Conservation (phyloP, 192 early-diverging fungal genomes). For the Spizellomyces punctatus region DNA sequence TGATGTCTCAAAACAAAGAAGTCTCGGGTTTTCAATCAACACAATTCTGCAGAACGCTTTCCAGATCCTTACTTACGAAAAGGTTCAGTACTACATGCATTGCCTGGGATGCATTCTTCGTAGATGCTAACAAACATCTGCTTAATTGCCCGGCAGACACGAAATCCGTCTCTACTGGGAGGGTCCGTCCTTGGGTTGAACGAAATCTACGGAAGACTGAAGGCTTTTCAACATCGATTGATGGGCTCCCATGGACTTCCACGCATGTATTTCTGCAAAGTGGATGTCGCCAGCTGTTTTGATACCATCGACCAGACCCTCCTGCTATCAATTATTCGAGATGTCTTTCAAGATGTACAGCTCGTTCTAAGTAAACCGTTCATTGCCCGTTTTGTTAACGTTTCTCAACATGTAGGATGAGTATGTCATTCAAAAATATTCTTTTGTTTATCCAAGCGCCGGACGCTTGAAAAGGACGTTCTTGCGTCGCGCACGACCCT, state of each 20-base stretch:
- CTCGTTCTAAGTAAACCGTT: background rate
- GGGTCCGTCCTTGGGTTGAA: slow-evolving; percentile 44
- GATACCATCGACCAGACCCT: slow-evolving; percentile 81
- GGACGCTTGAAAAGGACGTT: slow-evolving; percentile 42
- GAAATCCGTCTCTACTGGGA: slow-evolving; percentile 12
- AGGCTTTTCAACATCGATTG: slow-evolving; percentile 24
- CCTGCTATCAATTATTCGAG: slow-evolving; percentile 58
- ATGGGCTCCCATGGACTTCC: slow-evolving; percentile 9
- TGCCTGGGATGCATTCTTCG: slow-evolving; percentile 4
- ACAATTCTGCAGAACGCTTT: slow-evolving; percentile 57
- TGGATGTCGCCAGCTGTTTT: slow-evolving; percentile 78
- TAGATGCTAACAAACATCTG: background rate
- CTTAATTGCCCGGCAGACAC: background rate
- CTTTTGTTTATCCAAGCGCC: slow-evolving; percentile 42
- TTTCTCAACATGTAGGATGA: slow-evolving; percentile 53
- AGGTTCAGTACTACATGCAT: slow-evolving; percentile 8
- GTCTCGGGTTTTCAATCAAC: slow-evolving; percentile 38
- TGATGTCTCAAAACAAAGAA: slow-evolving; percentile 1
- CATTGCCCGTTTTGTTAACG: background rate
- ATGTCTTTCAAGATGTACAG: slow-evolving; percentile 54
- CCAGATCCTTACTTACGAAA: slow-evolving; percentile 59
- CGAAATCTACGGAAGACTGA: slow-evolving; percentile 45
- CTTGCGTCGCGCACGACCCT: slow-evolving; percentile 31
- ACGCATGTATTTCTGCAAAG: slow-evolving; percentile 76
- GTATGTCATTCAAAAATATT: slow-evolving; percentile 71